A percentile compares a stretch with the other conserved stretches of the same genome.
Evolutionary conservation across 345 rosid species (phyloP).

Genomic region (Citrus sp.): DNA sequence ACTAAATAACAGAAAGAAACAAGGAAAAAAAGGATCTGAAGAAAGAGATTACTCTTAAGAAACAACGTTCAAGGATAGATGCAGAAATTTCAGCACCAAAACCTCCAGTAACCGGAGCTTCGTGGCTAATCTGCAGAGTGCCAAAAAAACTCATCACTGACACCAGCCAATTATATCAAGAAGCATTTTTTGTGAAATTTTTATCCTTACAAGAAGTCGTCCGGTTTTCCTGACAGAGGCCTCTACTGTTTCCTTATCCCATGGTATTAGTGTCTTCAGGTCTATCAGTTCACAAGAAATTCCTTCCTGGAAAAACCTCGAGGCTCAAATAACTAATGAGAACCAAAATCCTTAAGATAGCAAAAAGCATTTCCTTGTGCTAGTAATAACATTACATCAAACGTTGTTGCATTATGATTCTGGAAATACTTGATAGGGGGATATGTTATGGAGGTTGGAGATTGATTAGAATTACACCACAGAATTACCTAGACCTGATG

Average conservation of each 20-base stretch:
- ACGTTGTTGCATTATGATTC: not conserved
- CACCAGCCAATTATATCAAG: not conserved
- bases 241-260: slow-evolving; percentile 92
- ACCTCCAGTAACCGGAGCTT: slow-evolving; percentile 92
- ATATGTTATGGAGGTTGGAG: not conserved
- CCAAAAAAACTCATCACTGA: slow-evolving; percentile 3
- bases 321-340: not conserved
- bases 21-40: not conserved
- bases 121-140: slow-evolving; percentile 73
- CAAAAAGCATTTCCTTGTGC: not conserved
- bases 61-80: slow-evolving; percentile 76
- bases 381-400: not conserved
- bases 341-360: not conserved
- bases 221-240: slow-evolving; percentile 86
- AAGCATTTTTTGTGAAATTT: not conserved
- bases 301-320: slow-evolving; percentile 57
- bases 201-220: slow-evolving; percentile 62
- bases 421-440: not conserved
- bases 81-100: slow-evolving; percentile 93
- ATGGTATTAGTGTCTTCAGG: slow-evolving; percentile 76
- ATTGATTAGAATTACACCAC: not conserved
- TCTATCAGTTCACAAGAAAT: slow-evolving; percentile 89
- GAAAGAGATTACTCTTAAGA: slow-evolving; percentile 50
- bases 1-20: not conserved
- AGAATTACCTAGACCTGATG: not conserved